Percentiles rank a stretch among this genome's conserved stretches.
Evolutionary conservation across 2,329 filamentous ascomycete genomes (phyloP).

Genomic region (Zopfia rhizophila): DNA sequence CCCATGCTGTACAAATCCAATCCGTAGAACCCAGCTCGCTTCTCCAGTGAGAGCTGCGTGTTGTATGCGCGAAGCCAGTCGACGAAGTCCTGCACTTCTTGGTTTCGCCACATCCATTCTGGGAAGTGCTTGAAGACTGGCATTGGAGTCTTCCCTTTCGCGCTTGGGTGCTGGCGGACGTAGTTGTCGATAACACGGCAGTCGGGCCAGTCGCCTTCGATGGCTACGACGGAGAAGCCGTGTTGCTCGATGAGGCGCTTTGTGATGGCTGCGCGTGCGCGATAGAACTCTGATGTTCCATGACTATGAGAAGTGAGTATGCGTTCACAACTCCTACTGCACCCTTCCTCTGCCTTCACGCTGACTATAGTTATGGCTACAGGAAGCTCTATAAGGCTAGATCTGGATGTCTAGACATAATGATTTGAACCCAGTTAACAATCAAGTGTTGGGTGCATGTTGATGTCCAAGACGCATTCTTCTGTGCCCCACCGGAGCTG

Average conservation of each 20-base stretch:
- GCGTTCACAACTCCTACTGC: too few species aligned
- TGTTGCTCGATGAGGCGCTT: constrained; percentile 61
- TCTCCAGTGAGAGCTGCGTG: constrained; percentile 39
- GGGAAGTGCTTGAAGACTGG: constrained; percentile 62
- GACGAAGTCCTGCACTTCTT: constrained; percentile 61
- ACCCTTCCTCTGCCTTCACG: too few species aligned
- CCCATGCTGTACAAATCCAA: constrained; percentile 65
- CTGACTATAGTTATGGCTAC: too few species aligned
- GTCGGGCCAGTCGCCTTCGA: constrained; percentile 67
- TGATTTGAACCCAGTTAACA: too few species aligned
- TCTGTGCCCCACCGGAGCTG: too few species aligned
- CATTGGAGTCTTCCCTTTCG: constrained; percentile 31
- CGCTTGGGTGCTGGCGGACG: constrained; percentile 57
- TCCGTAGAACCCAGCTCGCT: constrained; percentile 59
- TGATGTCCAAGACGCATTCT: too few species aligned
- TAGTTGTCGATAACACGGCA: constrained; percentile 63
- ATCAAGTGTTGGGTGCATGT: too few species aligned
- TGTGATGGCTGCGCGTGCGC: constrained; percentile 62
- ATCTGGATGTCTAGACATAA: too few species aligned
- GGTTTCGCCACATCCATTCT: constrained; percentile 67
- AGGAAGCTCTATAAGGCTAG: too few species aligned
- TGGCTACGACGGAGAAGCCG: constrained; percentile 62
- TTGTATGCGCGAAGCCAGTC: constrained; percentile 61
- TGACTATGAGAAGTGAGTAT: constrained; percentile 51
- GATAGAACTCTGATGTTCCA: constrained; percentile 67